These are phyloP conservation scores for Erigeron canadensis DNA, from an alignment of 129 eudicot species.

Conservation along the genomic window DNA sequence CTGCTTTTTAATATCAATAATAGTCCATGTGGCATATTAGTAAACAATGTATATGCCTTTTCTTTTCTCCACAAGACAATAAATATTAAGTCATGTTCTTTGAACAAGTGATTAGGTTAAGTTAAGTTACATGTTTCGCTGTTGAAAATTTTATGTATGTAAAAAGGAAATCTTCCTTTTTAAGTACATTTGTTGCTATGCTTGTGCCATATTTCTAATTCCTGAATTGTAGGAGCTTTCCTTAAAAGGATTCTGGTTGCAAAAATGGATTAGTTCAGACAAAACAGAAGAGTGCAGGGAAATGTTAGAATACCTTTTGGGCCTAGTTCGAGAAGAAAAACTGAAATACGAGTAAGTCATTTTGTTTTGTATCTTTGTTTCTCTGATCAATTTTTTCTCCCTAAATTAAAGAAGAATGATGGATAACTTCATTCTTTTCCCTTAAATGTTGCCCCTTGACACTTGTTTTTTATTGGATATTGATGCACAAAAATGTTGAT, in stretches of 20 bases:
- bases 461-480: not conserved
- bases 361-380: slow-evolving; percentile 4
- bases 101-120: not conserved
- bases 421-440: not conserved
- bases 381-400: not conserved
- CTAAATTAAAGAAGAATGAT: not conserved
- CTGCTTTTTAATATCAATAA: not conserved
- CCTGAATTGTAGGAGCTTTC: slow-evolving; percentile 63
- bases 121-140: not conserved
- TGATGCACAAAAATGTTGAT: not conserved
- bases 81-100: not conserved
- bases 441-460: not conserved
- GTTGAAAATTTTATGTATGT: not conserved
- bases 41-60: not conserved
- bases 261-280: slow-evolving; percentile 66
- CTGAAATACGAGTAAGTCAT: slow-evolving; percentile 70
- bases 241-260: slow-evolving; percentile 97
- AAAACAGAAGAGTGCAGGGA: slow-evolving; percentile 62
- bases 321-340: slow-evolving; percentile 64
- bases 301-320: slow-evolving; percentile 74
- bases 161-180: not conserved
- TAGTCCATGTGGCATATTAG: not conserved
- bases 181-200: not conserved
- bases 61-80: not conserved
- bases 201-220: slow-evolving; percentile 11